These are phyloP conservation scores for Aphanomyces astaci DNA, from an alignment of 352 stramenopile species.

Conservation along the genomic window DNA sequence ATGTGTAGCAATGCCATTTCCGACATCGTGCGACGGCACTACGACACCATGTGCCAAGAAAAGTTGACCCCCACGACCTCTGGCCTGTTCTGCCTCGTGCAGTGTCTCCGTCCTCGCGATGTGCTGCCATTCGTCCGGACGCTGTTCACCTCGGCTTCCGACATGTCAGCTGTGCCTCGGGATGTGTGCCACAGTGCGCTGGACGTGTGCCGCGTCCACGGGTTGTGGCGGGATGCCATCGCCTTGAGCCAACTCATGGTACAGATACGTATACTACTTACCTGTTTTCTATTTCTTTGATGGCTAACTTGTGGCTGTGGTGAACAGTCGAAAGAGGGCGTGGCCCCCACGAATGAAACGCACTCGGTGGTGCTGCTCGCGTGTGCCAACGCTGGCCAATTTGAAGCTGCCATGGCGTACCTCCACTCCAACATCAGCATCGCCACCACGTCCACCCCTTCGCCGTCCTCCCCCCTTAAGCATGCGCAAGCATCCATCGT, in stretches of 20 bases:
- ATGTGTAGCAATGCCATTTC: background rate
- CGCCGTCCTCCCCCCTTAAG: background rate
- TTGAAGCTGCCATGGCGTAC: constrained; percentile 10
- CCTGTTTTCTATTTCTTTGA: too few relatives aligned
- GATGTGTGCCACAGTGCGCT: constrained; percentile 1
- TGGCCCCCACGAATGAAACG: background rate
- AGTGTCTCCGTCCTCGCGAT: background rate
- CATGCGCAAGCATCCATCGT: background rate
- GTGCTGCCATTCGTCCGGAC: background rate
- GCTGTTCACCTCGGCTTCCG: background rate
- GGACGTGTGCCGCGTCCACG: constrained; percentile 4
- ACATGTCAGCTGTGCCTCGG: background rate
- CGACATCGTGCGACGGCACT: background rate
- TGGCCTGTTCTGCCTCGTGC: background rate
- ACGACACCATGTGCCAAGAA: background rate
- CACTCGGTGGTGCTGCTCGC: background rate
- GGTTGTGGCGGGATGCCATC: background rate
- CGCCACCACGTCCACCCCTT: background rate
- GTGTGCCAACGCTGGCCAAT: constrained; percentile 5
- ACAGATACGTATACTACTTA: too few relatives aligned
- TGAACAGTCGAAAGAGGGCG: background rate
- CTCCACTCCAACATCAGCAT: background rate
- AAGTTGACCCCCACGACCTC: background rate
- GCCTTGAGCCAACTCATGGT: background rate
- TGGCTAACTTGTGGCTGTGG: too few relatives aligned